phyloP scores from a whole-genome alignment of 805 yeast genomes.

The Ogataea zsoltii region DNA sequence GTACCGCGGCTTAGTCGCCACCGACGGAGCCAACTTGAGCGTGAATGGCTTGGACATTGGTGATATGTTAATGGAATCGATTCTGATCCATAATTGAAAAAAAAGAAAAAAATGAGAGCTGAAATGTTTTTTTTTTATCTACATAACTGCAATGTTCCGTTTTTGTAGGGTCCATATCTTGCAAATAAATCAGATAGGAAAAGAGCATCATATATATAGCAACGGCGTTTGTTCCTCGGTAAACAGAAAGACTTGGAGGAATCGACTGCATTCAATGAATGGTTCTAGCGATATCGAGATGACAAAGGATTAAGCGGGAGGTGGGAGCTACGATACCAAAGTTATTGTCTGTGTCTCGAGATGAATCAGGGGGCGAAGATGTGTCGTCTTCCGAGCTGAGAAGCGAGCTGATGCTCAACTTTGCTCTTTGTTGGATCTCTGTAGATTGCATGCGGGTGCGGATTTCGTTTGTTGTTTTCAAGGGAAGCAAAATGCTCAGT shows the following conservation, averaged over 20 bases:
- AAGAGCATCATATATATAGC: not conserved
- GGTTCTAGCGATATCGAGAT: not conserved
- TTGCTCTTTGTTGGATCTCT: conserved; percentile 4
- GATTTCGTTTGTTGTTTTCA: conserved; percentile 74
- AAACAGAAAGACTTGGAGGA: too few relatives aligned
- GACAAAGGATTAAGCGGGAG: not conserved
- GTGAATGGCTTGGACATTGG: conserved; percentile 3
- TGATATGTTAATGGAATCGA: too few relatives aligned
- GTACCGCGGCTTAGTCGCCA: conserved; percentile 36
- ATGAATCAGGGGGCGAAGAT: not conserved
- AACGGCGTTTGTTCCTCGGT: not conserved
- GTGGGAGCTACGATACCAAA: not conserved
- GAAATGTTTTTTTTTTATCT: too few relatives aligned
- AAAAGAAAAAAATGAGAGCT: too few relatives aligned
- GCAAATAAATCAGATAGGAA: too few relatives aligned
- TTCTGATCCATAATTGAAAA: too few relatives aligned
- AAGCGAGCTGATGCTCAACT: conserved; percentile 14
- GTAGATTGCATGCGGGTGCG: conserved; percentile 51
- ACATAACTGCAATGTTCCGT: not conserved
- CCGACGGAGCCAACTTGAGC: conserved; percentile 5
- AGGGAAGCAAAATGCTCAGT: conserved; percentile 69
- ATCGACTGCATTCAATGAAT: not conserved
- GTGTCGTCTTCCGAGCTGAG: conserved; percentile 7
- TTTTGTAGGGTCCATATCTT: not conserved
- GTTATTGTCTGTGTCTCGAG: not conserved